Base-by-base conservation (phyloP, 345 rosid genomes). In the Gossypium bickii region DNA sequence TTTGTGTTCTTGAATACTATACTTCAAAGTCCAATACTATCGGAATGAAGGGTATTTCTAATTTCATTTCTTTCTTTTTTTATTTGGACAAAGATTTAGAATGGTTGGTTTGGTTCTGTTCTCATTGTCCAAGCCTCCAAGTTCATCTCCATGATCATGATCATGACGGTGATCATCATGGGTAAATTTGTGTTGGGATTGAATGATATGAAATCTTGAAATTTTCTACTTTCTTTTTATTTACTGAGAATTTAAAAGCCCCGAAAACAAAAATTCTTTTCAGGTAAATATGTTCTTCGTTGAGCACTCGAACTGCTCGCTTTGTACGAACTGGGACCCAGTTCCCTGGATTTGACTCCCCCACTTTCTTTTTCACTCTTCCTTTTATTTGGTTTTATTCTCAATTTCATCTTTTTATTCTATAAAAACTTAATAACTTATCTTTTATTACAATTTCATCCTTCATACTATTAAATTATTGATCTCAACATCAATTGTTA, bases 281-380 rank as follows among this genome's bases (percentile, higher is more conserved):
- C 25, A 25, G 7, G 58, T 38, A 7, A 34, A 34, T 34, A 52
- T 11, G 51, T 47, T 47, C 51, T 79, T 49, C 17, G 17, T 49
- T 49, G 13, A 17, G 15, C 20, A 7, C 2, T 49, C 16, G 13
- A 27, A 22, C 43, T 8, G 20, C 18, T 48, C 56, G 2, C 24
- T 24, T 67, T 45, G 22, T 47, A 12, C 13, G 12, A 45, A 48
- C 75, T 70, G 83, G 83, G 83, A 55, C 83, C 76, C 78, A 56
- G 41, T 34, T 34, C 41, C 7, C 41, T 34, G 72, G 47, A 63
- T 52, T 68, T 20, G 60, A 67, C 43, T 47, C 53, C 17, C 1
- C 5, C 5, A 3, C 6, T 49, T 49, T 13, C 16, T 13, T 48
- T 48, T 12, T 48, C 41, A 6, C 41, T 34, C 6, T 34, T 34